A percentile compares a stretch with the other conserved stretches of the same genome.
Evolutionary conservation across 2,329 filamentous ascomycete genomes (phyloP).

Genomic region (Sphaceloma murrayae): DNA sequence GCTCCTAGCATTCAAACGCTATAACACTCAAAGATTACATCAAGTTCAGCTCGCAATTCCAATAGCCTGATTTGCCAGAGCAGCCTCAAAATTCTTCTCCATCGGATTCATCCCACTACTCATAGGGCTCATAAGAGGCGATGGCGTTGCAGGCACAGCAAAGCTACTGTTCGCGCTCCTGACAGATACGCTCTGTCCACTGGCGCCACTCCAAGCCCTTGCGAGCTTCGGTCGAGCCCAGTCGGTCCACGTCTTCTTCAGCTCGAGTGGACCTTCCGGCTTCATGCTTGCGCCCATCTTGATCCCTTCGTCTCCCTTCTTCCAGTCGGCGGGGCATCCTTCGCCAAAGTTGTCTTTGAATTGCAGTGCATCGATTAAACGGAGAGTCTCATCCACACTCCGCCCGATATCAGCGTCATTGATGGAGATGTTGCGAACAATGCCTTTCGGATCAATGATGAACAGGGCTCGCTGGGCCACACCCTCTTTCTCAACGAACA

Average conservation of each 20-base stretch:
- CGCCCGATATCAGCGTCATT: constrained; percentile 57
- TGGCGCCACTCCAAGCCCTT: constrained; percentile 25
- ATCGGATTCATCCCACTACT: constrained; percentile 17
- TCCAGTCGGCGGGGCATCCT: constrained; percentile 30
- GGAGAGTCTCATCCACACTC: constrained; percentile 54
- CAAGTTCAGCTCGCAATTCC: constrained; percentile 20
- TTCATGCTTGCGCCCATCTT: constrained; percentile 22
- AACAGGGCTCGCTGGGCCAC: constrained; percentile 55
- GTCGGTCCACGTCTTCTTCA: constrained; percentile 27
- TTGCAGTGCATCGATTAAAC: constrained; percentile 44
- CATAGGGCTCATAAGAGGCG: constrained; percentile 23
- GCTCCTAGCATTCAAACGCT: not conserved
- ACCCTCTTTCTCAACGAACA: constrained; percentile 54
- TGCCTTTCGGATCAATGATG: constrained; percentile 55
- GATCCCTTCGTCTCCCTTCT: constrained; percentile 27
- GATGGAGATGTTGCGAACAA: constrained; percentile 52
- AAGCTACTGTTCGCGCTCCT: constrained; percentile 8
- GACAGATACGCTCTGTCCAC: constrained; percentile 2
- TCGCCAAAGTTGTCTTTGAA: constrained; percentile 36
- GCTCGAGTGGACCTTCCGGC: constrained; percentile 24
- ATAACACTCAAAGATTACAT: not conserved
- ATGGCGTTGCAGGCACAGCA: constrained; percentile 6
- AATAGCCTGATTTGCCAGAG: constrained; percentile 23
- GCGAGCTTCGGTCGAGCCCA: constrained; percentile 28
- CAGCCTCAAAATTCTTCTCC: constrained; percentile 26